Evolutionary conservation across 108 stramenopile genomes (phyloP), one percentile per base, ranked within the genome.

Genomic region (Cyclotella distinguenda): DNA sequence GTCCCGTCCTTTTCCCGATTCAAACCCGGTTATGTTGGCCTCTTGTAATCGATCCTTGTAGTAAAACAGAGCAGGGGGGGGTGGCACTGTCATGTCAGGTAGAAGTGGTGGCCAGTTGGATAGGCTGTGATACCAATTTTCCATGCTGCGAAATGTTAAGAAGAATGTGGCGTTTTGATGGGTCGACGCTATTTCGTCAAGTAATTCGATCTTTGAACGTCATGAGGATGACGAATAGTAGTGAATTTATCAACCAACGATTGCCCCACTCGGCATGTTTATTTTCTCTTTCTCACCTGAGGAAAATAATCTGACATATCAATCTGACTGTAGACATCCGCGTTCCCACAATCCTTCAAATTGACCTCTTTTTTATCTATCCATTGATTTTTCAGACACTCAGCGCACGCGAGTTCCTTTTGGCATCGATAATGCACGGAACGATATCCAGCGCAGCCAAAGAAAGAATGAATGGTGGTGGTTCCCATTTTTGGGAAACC

Each of bases 141-240:
- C 69, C 59, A 61, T 61, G 28, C 22, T 34, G 2, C 69, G 69
- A 26, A 70, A 70, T 4, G 69, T 70, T 30, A 70, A 33, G 7
- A 61, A 13, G 51, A 49, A 70, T 13, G 69, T 70, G 9, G 69
- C 69, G 16, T 70, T 70, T 39, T 50, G 60, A 26, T 70, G 50
- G 23, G 32, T 42, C 8, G 3, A 4, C 1, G 52, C 27, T 4
- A 68, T 25, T 28, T 59, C 57, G 15, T 68, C 48, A 22, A 68
- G 58, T 13, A 59, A 6, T 33, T 48, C 36, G 12, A 68, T 40
- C 55, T 68, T 43, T 6, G 25, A 47, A 3, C 8, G 21, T 4
- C 18, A 19, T 39, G 10, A 2, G 9, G 40, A 22, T 23, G 16
- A 22, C 13, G 21, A 21, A 7, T 39, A 26, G 30, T 58, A 8